Base-by-base conservation (phyloP, 2,329 filamentous ascomycete genomes). In the Beauveria scarabaeidicola region DNA sequence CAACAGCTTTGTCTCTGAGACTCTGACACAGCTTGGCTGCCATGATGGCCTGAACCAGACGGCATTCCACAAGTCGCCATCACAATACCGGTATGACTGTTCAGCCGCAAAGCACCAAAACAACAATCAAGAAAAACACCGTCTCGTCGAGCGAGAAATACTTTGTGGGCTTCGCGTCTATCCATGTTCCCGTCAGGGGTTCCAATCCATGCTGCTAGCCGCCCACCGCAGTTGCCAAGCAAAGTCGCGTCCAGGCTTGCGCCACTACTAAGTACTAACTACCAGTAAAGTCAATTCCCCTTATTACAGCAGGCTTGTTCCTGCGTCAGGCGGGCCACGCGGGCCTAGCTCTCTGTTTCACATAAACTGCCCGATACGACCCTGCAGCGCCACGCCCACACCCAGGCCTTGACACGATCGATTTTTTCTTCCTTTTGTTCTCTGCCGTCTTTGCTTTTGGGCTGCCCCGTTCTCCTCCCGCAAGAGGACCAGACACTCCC, bases 301-400 rank as follows among this genome's bases (percentile, higher is more conserved):
- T 36, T 36, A n/a, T 58, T 25, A 17, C 36, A 38, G 46, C 47
- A 43, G 55, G 38, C 23, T n/a, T 51, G 53, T 44, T 51, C 43
- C 19, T 48, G 50, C 47, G 55, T 41, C 57, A 59, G 57, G 38
- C 57, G 47, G 40, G 57, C 50, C 46, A 51, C 36, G 46, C 57
- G 50, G 44, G 57, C 57, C 57, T 40, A 38, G 27, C 25, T 36
- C 17, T 25, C 23, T 53, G 57, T 59, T 59, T 59, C 57, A 59
- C 57, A 27, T 58, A 58, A 58, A 58, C 47, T 32, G 19, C 10
- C 55, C 55, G 55, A 58, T 58, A 27, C 47, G 52, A 51, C 55
- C 44, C 46, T 47, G 55, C 55, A 50, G 15, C 19, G 46, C 47
- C 47, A 19, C 25, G 46, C 23, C 38, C 25, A 25, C 46, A 25